These are phyloP conservation scores for Spergularia azorica DNA, from an alignment of 179 eudicot species.

Conservation along the genomic window DNA sequence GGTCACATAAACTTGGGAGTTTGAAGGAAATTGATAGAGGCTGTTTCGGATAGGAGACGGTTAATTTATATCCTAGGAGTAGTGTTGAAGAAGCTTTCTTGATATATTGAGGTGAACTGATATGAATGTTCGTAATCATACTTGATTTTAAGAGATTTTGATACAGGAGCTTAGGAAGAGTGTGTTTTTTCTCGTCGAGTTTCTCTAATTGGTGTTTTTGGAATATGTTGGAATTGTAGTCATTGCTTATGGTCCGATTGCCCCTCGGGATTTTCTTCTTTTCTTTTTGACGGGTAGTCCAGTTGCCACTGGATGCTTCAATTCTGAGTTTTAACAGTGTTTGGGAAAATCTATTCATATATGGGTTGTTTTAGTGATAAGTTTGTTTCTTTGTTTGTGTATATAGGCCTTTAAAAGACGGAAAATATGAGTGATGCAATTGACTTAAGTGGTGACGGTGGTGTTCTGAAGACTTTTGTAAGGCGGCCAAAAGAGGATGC, in stretches of 20 bases:
- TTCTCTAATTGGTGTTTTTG: not conserved
- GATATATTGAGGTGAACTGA: too few relatives aligned
- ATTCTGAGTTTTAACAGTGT: not conserved
- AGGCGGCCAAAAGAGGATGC: constrained; percentile 80
- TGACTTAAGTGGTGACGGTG: constrained; percentile 90
- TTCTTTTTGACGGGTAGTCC: too few relatives aligned
- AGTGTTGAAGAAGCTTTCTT: not conserved
- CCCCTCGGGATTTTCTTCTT: too few relatives aligned
- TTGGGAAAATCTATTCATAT: not conserved
- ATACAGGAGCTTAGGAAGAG: not conserved
- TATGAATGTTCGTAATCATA: too few relatives aligned
- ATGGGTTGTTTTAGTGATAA: not conserved
- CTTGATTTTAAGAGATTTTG: not conserved
- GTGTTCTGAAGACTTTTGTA: constrained; percentile 75
- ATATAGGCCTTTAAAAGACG: constrained; percentile 32
- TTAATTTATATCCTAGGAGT: too few relatives aligned
- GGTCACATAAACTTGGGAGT: too few relatives aligned
- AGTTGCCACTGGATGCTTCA: too few relatives aligned
- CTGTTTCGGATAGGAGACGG: not conserved
- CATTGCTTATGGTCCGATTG: too few relatives aligned
- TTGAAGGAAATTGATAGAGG: too few relatives aligned
- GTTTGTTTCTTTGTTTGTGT: not conserved
- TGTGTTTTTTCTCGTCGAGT: not conserved
- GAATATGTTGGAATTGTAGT: not conserved
- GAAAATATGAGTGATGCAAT: constrained; percentile 61